phyloP scores from a whole-genome alignment of 306 rosid genomes.

The Cucumis cinereus region DNA sequence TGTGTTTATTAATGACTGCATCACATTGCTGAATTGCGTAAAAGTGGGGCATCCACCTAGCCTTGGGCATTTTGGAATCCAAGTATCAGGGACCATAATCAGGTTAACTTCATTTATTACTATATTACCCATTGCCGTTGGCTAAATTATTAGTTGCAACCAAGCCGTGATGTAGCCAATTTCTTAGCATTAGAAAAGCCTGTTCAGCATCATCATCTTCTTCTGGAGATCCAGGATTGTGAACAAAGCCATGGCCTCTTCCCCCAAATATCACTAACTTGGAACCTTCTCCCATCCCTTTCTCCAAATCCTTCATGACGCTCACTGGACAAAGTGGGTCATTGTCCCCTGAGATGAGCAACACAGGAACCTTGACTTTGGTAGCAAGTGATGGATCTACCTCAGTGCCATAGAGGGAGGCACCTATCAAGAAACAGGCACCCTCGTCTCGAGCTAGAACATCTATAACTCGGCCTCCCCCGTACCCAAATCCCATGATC shows the following conservation, averaged over 20 bases:
- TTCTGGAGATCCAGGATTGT: conserved; percentile 57
- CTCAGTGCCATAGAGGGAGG: conserved; percentile 59
- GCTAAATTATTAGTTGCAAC: conserved; percentile 9
- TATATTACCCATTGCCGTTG: neutral
- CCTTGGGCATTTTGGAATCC: neutral
- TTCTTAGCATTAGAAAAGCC: conserved; percentile 50
- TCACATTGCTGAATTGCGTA: neutral
- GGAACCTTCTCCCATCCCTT: conserved; percentile 27
- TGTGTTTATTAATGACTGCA: neutral
- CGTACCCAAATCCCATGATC: conserved; percentile 56
- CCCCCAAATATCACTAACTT: conserved; percentile 43
- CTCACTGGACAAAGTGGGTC: conserved; percentile 52
- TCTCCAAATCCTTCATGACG: conserved; percentile 25
- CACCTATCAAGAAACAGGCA: conserved; percentile 40
- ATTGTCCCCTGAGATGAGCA: conserved; percentile 58
- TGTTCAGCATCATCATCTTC: conserved; percentile 80
- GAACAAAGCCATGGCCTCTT: conserved; percentile 74
- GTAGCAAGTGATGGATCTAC: conserved; percentile 29
- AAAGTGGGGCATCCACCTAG: neutral
- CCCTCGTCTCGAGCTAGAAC: conserved; percentile 47
- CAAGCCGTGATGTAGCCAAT: conserved; percentile 50
- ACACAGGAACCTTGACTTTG: conserved; percentile 36
- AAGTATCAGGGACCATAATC: neutral
- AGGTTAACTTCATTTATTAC: neutral
- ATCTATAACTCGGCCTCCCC: conserved; percentile 60